A percentile compares a stretch with the other conserved stretches of the same genome.
phyloP scores from a whole-genome alignment of 2,329 filamentous ascomycete species.

The Sporothrix variecibatus region DNA sequence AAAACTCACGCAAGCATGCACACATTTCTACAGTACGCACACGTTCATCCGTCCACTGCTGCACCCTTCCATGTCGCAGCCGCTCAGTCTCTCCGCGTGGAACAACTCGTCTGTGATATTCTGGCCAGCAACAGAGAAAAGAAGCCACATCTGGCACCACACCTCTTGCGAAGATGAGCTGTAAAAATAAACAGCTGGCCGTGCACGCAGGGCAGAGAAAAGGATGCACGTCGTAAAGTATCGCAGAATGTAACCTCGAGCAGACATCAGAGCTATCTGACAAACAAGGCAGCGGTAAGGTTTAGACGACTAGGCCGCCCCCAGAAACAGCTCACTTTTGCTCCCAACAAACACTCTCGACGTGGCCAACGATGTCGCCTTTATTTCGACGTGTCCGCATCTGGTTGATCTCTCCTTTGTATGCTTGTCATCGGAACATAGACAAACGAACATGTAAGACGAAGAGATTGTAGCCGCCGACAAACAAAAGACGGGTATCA shows the following conservation, averaged over 20 bases:
- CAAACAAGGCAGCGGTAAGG: neutral
- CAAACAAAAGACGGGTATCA: neutral
- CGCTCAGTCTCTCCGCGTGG: neutral
- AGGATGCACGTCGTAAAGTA: neutral
- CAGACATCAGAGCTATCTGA: neutral
- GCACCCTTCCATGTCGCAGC: neutral
- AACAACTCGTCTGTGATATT: too few species aligned
- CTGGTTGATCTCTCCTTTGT: neutral
- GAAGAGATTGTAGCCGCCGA: neutral
- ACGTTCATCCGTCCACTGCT: too few species aligned
- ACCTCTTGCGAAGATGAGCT: neutral
- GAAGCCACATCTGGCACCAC: slow-evolving; percentile 1
- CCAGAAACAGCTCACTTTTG: neutral
- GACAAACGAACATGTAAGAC: neutral
- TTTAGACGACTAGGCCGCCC: too few species aligned
- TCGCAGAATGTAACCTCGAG: neutral
- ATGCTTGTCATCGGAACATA: neutral
- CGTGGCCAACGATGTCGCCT: neutral
- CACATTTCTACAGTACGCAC: neutral
- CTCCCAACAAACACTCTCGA: neutral
- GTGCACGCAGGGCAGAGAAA: neutral
- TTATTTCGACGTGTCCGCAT: slow-evolving; percentile 4
- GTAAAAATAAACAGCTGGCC: neutral
- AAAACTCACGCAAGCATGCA: neutral
- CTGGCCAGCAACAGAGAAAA: neutral